Evolutionary conservation across 345 rosid species (phyloP), one percentile per base, ranked within the genome.

Genomic region (Gynandropsis gynandra): DNA sequence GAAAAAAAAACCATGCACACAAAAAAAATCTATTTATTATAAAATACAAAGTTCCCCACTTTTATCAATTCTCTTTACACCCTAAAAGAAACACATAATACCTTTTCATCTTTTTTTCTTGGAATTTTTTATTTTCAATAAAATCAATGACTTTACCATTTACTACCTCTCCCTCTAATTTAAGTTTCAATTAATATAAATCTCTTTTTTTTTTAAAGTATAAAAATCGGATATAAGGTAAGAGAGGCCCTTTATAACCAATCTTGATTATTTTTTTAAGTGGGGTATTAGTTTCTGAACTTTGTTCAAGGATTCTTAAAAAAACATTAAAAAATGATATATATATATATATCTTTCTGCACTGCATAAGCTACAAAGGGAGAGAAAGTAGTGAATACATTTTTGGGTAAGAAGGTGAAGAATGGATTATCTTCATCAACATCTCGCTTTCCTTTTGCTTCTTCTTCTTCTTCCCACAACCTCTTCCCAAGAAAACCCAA

Each of bases 71-170:
- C 29, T 58, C 56, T 59, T 65, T 47, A 59, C 46, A 66, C 56
- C 40, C 61, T 66, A 58, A 58, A 65, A 65, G 64, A 57, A 57
- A 37, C 35, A 14, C 43, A 27, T 52, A n/a, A 38, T 40, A 41
- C 51, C 29, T 24, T 24, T 24, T 8, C 14, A 19, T 38, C 65
- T 11, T 3, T n/a, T 9, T 66, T 58, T 52, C 47, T 34, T 16
- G 54, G 40, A 32, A 46, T 39, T 59, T 11, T 34, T 32, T 39
- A 37, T 13, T 31, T 58, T 33, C 39, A 58, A 19, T 38, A 15
- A 43, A 52, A 13, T 44, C 14, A 27, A 16, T 40, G 32, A 39
- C 38, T n/a, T n/a, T n/a, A n/a, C n/a, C n/a, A n/a, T n/a, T n/a
- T 24, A 24, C 2, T 2, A 24, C 5, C 29, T 24, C 29, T 24